phyloP scores from a whole-genome alignment of 169 alveolate species.

The Babesia divergens region DNA sequence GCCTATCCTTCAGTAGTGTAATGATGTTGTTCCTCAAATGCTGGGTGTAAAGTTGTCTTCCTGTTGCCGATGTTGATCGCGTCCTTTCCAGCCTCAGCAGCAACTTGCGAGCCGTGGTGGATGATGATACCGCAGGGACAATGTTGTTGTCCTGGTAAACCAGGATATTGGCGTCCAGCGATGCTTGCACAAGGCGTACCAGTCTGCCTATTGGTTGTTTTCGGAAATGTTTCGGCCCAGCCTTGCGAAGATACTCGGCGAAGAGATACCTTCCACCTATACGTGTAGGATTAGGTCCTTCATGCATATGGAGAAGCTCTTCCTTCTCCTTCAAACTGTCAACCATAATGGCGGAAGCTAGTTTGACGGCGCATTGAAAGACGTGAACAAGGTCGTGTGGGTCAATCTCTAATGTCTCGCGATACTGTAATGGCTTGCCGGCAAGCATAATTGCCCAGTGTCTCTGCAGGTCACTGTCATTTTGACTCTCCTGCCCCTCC shows the following conservation, averaged over 20 bases:
- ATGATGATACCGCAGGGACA: slow-evolving; percentile 67
- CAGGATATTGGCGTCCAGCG: slow-evolving; percentile 62
- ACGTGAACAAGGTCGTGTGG: neutral
- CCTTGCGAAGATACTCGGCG: slow-evolving; percentile 66
- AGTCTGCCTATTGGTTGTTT: slow-evolving; percentile 66
- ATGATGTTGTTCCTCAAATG: slow-evolving; percentile 1
- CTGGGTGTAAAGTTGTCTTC: neutral
- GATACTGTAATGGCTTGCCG: slow-evolving; percentile 21
- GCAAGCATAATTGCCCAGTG: slow-evolving; percentile 33
- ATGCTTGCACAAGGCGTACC: slow-evolving; percentile 65
- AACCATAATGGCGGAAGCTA: neutral
- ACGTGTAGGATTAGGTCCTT: slow-evolving; percentile 1
- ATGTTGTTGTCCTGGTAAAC: slow-evolving; percentile 63
- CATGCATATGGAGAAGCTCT: neutral
- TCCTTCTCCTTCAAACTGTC: neutral
- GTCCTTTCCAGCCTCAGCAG: neutral
- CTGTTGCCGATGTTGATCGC: neutral
- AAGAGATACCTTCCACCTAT: slow-evolving; percentile 70
- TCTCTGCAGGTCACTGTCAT: slow-evolving; percentile 23
- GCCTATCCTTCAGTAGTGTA: neutral
- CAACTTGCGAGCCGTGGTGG: slow-evolving; percentile 30
- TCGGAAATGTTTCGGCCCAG: slow-evolving; percentile 67
- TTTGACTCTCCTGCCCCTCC: neutral
- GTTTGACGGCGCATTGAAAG: slow-evolving; percentile 1
- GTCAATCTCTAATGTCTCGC: slow-evolving; percentile 1